Conservation (phyloP, 495 filamentous ascomycete species). For the Baudoinia panamericana region DNA sequence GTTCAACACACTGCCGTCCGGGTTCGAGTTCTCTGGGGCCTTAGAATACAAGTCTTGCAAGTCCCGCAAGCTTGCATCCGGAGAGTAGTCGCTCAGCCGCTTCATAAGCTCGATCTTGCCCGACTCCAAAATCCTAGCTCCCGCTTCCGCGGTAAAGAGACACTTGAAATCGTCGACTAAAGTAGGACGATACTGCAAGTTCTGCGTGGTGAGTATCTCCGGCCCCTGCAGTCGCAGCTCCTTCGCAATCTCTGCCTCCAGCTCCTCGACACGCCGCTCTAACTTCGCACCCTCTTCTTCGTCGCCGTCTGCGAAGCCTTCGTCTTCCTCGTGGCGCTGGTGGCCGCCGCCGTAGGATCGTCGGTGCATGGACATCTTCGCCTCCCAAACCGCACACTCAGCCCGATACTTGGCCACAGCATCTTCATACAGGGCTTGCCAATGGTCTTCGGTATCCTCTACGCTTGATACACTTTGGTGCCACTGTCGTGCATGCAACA, state of each 20-base stretch:
- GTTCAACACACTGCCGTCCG: slow-evolving; percentile 3
- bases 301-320: not conserved
- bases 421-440: slow-evolving; percentile 9
- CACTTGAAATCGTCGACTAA: slow-evolving; percentile 22
- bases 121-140: slow-evolving; percentile 24
- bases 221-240: not conserved
- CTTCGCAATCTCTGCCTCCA: slow-evolving; percentile 12
- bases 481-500: no score
- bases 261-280: slow-evolving; percentile 1
- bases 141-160: slow-evolving; percentile 23
- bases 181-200: not conserved
- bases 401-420: slow-evolving; percentile 1
- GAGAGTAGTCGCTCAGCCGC: slow-evolving; percentile 15
- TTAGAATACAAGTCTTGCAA: not conserved
- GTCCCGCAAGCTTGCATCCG: slow-evolving; percentile 1
- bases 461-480: no score
- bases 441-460: not conserved
- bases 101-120: slow-evolving; percentile 30
- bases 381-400: slow-evolving; percentile 9
- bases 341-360: no score
- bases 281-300: not conserved
- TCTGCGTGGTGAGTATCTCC: not conserved
- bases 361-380: no score
- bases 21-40: slow-evolving; percentile 34
- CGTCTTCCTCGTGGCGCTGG: not conserved